Base-by-base conservation (phyloP, 139 green algal genomes). In the Micractinium conductrix region DNA sequence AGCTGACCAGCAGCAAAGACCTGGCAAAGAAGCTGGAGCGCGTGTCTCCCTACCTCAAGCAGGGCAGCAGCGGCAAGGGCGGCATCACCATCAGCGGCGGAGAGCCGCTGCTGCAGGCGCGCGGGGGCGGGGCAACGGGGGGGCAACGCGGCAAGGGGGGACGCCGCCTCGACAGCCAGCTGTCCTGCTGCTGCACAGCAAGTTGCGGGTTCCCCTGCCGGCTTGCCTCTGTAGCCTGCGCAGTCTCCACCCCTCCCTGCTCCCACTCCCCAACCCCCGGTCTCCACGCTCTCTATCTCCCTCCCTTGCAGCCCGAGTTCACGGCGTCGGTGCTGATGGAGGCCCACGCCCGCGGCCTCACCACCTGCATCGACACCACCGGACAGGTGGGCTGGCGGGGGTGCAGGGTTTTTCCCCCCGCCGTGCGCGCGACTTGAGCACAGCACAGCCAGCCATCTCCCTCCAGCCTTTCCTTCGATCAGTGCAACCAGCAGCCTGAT, bases 331-430 rank as follows among this genome's bases (percentile, higher is more conserved):
- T 90, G 40, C 85, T 88, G 22, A 48, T 74, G 48, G 90, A 94
- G 89, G 89, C 86, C 4, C 92, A 93, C 80, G 85, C 85, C 8
- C 65, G 93, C 72, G 91, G 91, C 16, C 86, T 96, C 12, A 93
- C 90, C 35, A 93, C 91, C 6, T 88, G 81, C 44, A 86, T 96
- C 22, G 93, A 96, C 86, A 96, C 93, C 74, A 94, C 88, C 3
- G 78, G 73, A 67, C 30, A 35, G 33, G 10, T n/a, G n/a, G n/a
- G n/a, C n/a, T n/a, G n/a, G n/a, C n/a, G n/a, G n/a, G n/a, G n/a
- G n/a, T n/a, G n/a, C n/a, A n/a, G n/a, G n/a, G n/a, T n/a, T n/a
- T n/a, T n/a, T n/a, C n/a, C n/a, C n/a, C n/a, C n/a, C n/a, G n/a
- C n/a, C n/a, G n/a, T n/a, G n/a, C n/a, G n/a, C n/a, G n/a, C n/a